Evolutionary conservation across 768 basidiomycete species (phyloP), one percentile per base, ranked within the genome.

Genomic region (Tricholoma terreum): DNA sequence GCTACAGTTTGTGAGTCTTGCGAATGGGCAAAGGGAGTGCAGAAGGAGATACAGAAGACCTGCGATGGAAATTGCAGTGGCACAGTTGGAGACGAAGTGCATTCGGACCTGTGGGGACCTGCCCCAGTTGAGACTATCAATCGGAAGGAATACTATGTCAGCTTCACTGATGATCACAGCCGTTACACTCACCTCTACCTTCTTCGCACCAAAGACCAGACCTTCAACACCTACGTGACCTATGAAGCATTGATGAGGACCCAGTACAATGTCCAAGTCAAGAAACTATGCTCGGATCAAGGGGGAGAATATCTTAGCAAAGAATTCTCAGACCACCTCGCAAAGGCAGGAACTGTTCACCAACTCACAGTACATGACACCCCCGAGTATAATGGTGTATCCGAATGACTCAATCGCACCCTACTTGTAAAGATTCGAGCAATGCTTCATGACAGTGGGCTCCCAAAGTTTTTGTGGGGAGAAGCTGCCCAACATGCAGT

Each of bases 101-200:
- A 74, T 42, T 66, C 67, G 0, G 71, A 78, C 58, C 55, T 78
- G 1, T 78, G 74, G 73, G 74, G 75, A n/a, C 73, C 73, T 3
- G 56, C 72, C 14, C 63, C 59, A 2, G 59, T 64, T 1, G 19
- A 60, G 1, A 67, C 67, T 3, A 30, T 72, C 1, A 55, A 62
- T 0, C 58, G 61, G 4, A 58, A 64, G 15, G 24, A 46, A 1
- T 77, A 77, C 50, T 73, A 71, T 36, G 53, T 66, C 9, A 67
- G 66, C 2, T 77, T 72, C 56, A 75, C 69, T 1, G 74, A 77
- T 53, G 70, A 75, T 54, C 55, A 65, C 50, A 63, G 69, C 1
- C 58, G 67, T 27, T 27, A 3, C 24, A 27, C 24, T 27, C 24
- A 27, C 24, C 24, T 27, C 2, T 27, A 3, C 38, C 61, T 70